Evolutionary conservation across 2,329 filamentous ascomycete genomes (phyloP).

Genomic region (Graphium sp.): DNA sequence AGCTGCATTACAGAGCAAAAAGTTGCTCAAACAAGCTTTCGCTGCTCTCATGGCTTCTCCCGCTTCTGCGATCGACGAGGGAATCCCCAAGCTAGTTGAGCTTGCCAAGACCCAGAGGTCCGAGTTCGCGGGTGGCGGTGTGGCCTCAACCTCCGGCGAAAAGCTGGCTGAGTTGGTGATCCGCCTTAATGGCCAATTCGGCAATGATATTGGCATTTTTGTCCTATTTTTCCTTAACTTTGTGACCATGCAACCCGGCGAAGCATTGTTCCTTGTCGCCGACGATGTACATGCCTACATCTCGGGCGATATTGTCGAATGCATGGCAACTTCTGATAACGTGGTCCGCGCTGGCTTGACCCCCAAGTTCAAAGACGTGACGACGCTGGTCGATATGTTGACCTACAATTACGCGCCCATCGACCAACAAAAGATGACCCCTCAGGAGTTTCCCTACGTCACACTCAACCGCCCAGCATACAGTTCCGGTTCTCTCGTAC

Average conservation of each 20-base stretch:
- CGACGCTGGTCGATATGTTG: conserved; percentile 75
- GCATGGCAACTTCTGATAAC: conserved; percentile 98
- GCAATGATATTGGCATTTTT: conserved; percentile 79
- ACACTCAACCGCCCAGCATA: conserved; percentile 72
- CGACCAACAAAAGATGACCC: conserved; percentile 82
- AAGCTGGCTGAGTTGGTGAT: conserved; percentile 62
- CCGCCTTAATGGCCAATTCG: conserved; percentile 70
- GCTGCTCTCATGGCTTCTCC: conserved; percentile 66
- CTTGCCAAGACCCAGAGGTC: conserved; percentile 51
- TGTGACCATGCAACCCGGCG: conserved; percentile 70
- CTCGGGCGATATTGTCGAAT: conserved; percentile 90
- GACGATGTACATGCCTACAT: conserved; percentile 97
- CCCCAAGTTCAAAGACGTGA: conserved; percentile 94
- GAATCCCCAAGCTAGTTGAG: conserved; percentile 52
- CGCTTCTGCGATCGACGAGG: conserved; percentile 32
- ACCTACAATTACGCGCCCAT: conserved; percentile 95
- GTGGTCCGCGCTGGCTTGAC: conserved; percentile 95
- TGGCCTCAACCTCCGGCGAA: conserved; percentile 47
- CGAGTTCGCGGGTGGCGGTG: conserved; percentile 60
- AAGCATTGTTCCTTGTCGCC: conserved; percentile 89
- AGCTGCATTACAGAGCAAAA: conserved; percentile 41
- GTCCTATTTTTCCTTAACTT: conserved; percentile 97
- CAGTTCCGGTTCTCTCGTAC: conserved; percentile 52
- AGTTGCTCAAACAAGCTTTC: conserved; percentile 62
- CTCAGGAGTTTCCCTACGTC: conserved; percentile 70